phyloP scores from a whole-genome alignment of 768 basidiomycete species.

The Sporobolomyces phaffii region DNA sequence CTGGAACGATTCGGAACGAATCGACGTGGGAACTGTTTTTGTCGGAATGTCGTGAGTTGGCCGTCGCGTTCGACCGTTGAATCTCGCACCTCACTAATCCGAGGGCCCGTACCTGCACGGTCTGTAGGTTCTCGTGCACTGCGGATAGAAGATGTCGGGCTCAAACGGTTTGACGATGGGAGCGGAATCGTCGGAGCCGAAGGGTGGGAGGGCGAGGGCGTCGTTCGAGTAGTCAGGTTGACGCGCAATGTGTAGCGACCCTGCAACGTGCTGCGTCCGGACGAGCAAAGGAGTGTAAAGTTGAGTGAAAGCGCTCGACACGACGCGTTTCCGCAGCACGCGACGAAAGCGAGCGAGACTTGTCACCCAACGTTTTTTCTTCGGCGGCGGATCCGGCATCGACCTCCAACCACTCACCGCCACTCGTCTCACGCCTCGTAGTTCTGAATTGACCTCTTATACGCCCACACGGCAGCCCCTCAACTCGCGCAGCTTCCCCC shows the following conservation, averaged over 20 bases:
- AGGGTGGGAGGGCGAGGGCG: constrained; percentile 33
- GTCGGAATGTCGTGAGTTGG: constrained; percentile 1
- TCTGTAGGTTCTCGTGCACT: background rate
- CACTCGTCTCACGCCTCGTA: background rate
- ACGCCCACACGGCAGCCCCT: constrained; percentile 34
- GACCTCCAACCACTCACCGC: background rate
- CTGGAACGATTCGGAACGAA: constrained; percentile 31
- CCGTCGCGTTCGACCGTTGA: too few relatives aligned
- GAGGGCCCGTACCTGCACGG: too few relatives aligned
- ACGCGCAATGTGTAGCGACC: constrained; percentile 1
- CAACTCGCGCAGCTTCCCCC: too few relatives aligned
- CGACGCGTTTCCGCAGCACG: background rate
- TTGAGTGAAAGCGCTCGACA: background rate
- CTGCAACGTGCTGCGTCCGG: too few relatives aligned
- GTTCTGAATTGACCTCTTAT: constrained; percentile 17
- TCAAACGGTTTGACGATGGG: background rate
- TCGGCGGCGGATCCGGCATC: too few relatives aligned
- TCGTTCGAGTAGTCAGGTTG: constrained; percentile 23
- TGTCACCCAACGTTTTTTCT: too few relatives aligned
- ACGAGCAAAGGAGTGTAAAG: too few relatives aligned
- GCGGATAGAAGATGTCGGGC: background rate
- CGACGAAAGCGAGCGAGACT: too few relatives aligned
- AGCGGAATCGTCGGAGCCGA: constrained; percentile 32
- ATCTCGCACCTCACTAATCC: too few relatives aligned
- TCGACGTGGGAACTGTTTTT: constrained; percentile 30